Base-by-base conservation (phyloP, 1,284 basidiomycete genomes). In the Agaricales sp. region DNA sequence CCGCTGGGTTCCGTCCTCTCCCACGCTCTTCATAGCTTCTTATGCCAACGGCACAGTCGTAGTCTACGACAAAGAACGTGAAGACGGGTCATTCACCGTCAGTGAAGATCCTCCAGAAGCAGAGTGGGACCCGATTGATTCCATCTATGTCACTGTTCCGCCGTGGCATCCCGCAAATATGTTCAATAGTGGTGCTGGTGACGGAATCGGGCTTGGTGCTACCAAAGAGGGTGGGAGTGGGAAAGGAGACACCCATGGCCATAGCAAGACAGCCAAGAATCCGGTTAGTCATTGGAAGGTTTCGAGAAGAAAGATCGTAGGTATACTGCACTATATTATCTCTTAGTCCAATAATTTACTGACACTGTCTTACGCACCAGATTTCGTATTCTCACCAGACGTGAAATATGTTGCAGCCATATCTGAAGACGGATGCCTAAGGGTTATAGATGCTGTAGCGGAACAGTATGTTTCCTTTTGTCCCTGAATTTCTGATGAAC, bases 381-480 rank as follows among this genome's bases (percentile, higher is more conserved):
- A 89, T 57, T 87, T 95, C 61, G 84, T 84, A 2, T 93, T 94
- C 64, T 91, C 90, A 11, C 91, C 91, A 0, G 92, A 96, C 59
- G 85, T 88, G 21, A 85, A 87, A 61, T 82, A 86, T 54, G 80
- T 94, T 16, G 92, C 87, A 0, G 82, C 82, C 1, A 88, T 90
- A 37, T 85, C 88, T 12, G 91, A 94, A 58, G 93, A 95, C 59
- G 92, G 93, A 0, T 88, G 86, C 60, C 63, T 96, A 51, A 71
- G 92, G 55, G 80, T 96, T 6, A 86, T 96, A 44, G 92, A 96
- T 59, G 81, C 87, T 0, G 68, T 87, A 46, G 82, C 82, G 44
- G 88, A 93, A 63, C 82, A 86, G 89, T 91, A 56, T 59, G 82
- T 72, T 12, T n/a, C 39, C 20, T 26, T 22, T 19, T 50, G 14